Evolutionary conservation across 345 rosid genomes (phyloP).

Genomic region (Hypericum androsaemum): DNA sequence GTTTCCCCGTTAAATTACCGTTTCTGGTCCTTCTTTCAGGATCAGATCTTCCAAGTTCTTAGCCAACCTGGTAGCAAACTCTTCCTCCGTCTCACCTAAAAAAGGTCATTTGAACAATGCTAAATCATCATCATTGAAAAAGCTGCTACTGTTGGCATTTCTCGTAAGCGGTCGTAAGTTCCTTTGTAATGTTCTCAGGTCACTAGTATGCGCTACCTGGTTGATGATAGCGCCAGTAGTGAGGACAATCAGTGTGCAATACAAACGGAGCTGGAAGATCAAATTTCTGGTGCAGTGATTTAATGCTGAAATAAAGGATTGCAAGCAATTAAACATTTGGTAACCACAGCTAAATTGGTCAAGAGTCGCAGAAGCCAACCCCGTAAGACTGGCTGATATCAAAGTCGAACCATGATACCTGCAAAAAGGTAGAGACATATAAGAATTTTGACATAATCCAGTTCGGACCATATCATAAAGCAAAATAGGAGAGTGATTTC

Average conservation of each 20-base stretch:
- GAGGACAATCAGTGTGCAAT: slow-evolving; percentile 92
- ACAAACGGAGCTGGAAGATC: slow-evolving; percentile 96
- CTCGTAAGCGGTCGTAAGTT: too few relatives aligned
- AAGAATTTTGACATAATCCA: slow-evolving; percentile 4
- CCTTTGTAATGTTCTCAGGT: too few relatives aligned
- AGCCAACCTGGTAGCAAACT: slow-evolving; percentile 83
- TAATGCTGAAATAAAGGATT: slow-evolving; percentile 41
- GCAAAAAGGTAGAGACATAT: slow-evolving; percentile 15
- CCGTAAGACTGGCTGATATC: slow-evolving; percentile 92
- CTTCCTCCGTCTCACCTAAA: slow-evolving; percentile 91
- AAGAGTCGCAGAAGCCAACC: slow-evolving; percentile 31
- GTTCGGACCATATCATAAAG: slow-evolving; percentile 2
- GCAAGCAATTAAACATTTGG: slow-evolving; percentile 3
- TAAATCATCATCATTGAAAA: too few relatives aligned
- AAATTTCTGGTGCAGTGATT: slow-evolving; percentile 81
- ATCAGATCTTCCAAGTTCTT: slow-evolving; percentile 78
- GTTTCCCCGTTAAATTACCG: slow-evolving; percentile 35
- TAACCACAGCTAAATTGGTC: background rate
- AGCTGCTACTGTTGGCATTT: too few relatives aligned
- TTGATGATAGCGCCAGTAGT: slow-evolving; percentile 92
- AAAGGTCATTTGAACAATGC: too few relatives aligned
- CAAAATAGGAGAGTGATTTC: background rate
- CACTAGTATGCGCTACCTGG: slow-evolving; percentile 42
- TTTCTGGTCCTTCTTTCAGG: slow-evolving; percentile 92
- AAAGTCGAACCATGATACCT: slow-evolving; percentile 95